Base-by-base conservation (phyloP, 495 filamentous ascomycete genomes). In the Penicillium goetzii region DNA sequence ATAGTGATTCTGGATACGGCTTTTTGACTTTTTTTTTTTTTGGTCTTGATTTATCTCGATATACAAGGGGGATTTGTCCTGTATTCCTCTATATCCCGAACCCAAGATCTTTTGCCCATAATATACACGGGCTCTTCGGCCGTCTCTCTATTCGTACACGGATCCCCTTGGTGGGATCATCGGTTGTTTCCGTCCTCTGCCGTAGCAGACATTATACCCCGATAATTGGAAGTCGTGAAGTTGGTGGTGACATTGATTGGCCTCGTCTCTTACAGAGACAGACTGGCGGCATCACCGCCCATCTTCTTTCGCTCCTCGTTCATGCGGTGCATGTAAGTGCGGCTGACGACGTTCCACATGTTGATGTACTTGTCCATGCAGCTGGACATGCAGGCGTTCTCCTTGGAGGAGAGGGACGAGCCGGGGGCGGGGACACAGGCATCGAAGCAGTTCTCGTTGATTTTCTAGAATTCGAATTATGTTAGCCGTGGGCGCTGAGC, bases 301-400 rank as follows among this genome's bases (percentile, higher is more conserved):
- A 70, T 61, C 21, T 68, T 78, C 75, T 78, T 81, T 34, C 65
- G 72, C 69, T 92, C 89, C 60, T 82, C 79, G 71, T 91, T 87
- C 76, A 96, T 83, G 68, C 92, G 84, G 53, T 70, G 70, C 65
- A 97, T 83, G 73, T 96, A 97, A 28, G 88, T 82, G 61, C 83
- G 73, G 76, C 88, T 92, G 61, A 96, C 90, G 59, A 83, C 80
- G 76, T 97, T 97, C 96, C 96, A 99, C 34, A 91, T 85, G 26
- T 82, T 78, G 84, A 97, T 96, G 82, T 99, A 99, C 80, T 99
- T 99, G 74, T 97, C 92, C 90, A 97, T 95, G 81, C 95, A 99
- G 63, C 83, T 78, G 8, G 89, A 89, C 61, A 94, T 84, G 84
- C 95, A 99, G 49, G 84, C 81, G 76, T 89, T 86, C 78, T 93